Evolutionary conservation across 129 eudicot genomes (phyloP).

Genomic region (Centrapalus pauciflorus): DNA sequence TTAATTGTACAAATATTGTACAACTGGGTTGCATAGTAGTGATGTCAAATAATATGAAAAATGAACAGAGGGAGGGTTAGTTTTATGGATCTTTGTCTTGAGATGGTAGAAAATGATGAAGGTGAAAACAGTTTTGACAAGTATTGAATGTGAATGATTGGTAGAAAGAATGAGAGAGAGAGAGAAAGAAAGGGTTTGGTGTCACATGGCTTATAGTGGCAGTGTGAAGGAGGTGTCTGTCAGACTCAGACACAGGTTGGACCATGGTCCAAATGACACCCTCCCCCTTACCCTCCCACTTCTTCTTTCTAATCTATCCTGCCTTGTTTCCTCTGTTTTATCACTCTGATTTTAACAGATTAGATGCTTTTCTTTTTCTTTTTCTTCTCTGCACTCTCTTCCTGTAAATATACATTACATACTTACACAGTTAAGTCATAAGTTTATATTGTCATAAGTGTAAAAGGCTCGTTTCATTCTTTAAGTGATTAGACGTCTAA

Average conservation of each 20-base stretch:
- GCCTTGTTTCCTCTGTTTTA: constrained; percentile 18
- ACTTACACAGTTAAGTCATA: no score
- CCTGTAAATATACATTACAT: no score
- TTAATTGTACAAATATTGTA: constrained; percentile 18
- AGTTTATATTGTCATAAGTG: no score
- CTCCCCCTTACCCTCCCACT: constrained; percentile 20
- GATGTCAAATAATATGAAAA: constrained; percentile 26
- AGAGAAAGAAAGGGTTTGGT: constrained; percentile 11
- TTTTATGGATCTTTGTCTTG: constrained; percentile 18
- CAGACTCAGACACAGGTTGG: no score
- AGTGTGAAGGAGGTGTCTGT: constrained; percentile 44
- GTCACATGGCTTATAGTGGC: constrained; percentile 66
- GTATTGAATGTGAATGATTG: constrained; percentile 43
- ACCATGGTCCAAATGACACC: constrained; percentile 65
- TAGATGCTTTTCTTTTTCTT: background rate
- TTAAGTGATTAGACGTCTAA: no score
- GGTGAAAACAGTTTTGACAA: constrained; percentile 1
- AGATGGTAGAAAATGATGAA: constrained; percentile 25
- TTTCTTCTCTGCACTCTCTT: background rate
- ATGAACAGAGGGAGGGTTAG: constrained; percentile 28
- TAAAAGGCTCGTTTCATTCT: no score
- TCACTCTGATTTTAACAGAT: background rate
- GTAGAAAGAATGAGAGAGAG: constrained; percentile 11
- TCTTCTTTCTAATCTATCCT: background rate
- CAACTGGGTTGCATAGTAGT: constrained; percentile 20